These are phyloP conservation scores for Solanum medicagineum DNA, from an alignment of 257 asterid genomes.

Conservation along the genomic window DNA sequence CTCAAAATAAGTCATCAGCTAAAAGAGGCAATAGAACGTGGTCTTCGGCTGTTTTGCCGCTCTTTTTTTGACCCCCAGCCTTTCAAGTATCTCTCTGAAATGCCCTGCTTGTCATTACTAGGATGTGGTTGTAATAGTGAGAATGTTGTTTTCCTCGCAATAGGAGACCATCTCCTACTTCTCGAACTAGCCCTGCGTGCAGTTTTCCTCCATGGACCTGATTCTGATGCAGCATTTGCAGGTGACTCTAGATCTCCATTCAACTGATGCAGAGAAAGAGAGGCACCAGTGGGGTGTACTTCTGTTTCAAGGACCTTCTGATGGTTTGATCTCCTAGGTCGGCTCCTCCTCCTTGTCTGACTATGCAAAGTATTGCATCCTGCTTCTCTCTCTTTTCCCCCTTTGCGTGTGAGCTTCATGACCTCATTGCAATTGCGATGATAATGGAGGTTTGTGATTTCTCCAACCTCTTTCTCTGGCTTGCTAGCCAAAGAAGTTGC, in stretches of 20 bases:
- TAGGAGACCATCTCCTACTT: conserved; percentile 9
- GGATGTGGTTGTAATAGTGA: conserved; percentile 21
- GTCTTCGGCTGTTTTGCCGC: conserved; percentile 24
- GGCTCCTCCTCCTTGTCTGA: conserved; percentile 9
- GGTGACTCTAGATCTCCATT: not conserved
- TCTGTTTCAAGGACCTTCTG: conserved; percentile 3
- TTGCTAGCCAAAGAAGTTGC: conserved; percentile 28
- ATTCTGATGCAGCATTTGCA: not conserved
- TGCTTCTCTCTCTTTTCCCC: conserved; percentile 7
- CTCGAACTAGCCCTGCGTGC: conserved; percentile 6
- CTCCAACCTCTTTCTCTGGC: conserved; percentile 2
- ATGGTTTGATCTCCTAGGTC: conserved; percentile 11
- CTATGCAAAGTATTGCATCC: not conserved
- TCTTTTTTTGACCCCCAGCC: conserved; percentile 38
- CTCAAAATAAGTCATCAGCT: not conserved
- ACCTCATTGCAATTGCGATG: not conserved
- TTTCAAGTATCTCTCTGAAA: conserved; percentile 6
- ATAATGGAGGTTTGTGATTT: not conserved
- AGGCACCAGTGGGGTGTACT: not conserved
- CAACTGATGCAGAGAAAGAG: not conserved
- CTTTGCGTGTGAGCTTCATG: not conserved
- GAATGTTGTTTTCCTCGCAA: conserved; percentile 5
- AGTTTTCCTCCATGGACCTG: conserved; percentile 13
- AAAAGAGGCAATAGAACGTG: conserved; percentile 3
- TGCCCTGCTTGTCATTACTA: conserved; percentile 6